Percentiles rank a stretch among this genome's conserved stretches.
Conservation (phyloP, 176 grass and related monocot genomes). For the Aegilops umbellulata region DNA sequence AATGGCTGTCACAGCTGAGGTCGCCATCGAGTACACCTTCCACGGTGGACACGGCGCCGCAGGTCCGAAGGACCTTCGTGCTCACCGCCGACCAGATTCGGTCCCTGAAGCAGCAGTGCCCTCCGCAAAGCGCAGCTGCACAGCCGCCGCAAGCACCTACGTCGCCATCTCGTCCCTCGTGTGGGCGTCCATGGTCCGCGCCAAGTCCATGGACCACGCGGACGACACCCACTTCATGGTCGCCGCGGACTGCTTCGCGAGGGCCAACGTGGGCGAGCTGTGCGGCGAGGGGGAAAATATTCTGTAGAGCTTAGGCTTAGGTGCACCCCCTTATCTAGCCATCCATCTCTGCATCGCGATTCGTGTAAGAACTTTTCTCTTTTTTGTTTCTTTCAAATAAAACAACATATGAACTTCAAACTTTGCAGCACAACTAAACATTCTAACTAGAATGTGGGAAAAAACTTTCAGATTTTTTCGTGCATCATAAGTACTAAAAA, state of each 20-base stretch:
- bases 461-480: too few species aligned
- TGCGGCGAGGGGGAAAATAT: not conserved
- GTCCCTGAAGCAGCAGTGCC: slow-evolving; percentile 9
- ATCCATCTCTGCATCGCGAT: too few species aligned
- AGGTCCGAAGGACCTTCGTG: not conserved
- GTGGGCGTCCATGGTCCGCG: slow-evolving; percentile 25
- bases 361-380: too few species aligned
- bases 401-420: too few species aligned
- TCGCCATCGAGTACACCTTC: not conserved
- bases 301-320: too few species aligned
- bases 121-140: not conserved
- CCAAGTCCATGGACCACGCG: slow-evolving; percentile 2
- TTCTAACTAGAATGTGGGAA: too few species aligned
- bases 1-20: not conserved
- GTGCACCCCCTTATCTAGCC: too few species aligned
- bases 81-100: not conserved
- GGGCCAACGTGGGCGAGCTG: slow-evolving; percentile 9
- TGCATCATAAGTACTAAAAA: too few species aligned
- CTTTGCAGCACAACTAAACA: too few species aligned
- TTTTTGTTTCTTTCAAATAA: too few species aligned
- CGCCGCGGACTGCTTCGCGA: slow-evolving; percentile 11
- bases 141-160: slow-evolving; percentile 13
- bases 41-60: not conserved
- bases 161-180: slow-evolving; percentile 26
- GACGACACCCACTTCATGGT: slow-evolving; percentile 11